Conservation (phyloP, 1,284 basidiomycete genomes). For the Irpex sp. region DNA sequence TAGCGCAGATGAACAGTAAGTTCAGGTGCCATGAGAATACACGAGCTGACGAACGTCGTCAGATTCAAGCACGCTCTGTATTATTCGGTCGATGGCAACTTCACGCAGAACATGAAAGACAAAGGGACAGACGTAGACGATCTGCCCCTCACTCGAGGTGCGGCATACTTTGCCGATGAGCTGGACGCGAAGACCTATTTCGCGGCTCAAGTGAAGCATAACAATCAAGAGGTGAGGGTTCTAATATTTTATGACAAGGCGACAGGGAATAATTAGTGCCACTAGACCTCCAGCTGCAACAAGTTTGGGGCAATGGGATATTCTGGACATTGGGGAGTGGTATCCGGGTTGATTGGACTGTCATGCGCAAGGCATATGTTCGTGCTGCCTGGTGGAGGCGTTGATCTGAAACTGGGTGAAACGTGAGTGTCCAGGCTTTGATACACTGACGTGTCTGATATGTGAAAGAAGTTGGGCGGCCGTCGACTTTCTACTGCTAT, state of each 20-base stretch:
- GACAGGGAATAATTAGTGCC: neutral
- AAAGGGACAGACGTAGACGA: slow-evolving; percentile 12
- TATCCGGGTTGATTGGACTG: slow-evolving; percentile 9
- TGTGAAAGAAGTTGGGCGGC: slow-evolving; percentile 5
- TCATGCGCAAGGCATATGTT: slow-evolving; percentile 15
- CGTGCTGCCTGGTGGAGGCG: slow-evolving; percentile 10
- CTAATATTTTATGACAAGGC: neutral
- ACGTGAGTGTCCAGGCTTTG: neutral
- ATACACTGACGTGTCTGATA: too few relatives aligned
- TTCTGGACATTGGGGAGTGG: slow-evolving; percentile 3
- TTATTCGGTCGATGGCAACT: slow-evolving; percentile 15
- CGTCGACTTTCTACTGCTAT: slow-evolving; percentile 11
- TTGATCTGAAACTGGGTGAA: slow-evolving; percentile 13
- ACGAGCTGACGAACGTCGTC: neutral
- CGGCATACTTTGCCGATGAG: slow-evolving; percentile 12
- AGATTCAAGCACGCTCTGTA: slow-evolving; percentile 14
- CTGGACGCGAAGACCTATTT: slow-evolving; percentile 2
- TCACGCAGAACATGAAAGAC: slow-evolving; percentile 9
- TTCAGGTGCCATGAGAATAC: neutral
- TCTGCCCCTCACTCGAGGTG: slow-evolving; percentile 8
- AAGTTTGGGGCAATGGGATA: slow-evolving; percentile 12
- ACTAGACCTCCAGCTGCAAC: slow-evolving; percentile 9
- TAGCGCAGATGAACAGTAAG: neutral
- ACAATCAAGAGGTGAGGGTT: neutral
- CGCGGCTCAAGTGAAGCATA: neutral